Percentiles rank a stretch among this genome's conserved stretches.
These are phyloP conservation scores for Suhomyces sp. DNA, from an alignment of 805 yeast species.

Conservation along the genomic window DNA sequence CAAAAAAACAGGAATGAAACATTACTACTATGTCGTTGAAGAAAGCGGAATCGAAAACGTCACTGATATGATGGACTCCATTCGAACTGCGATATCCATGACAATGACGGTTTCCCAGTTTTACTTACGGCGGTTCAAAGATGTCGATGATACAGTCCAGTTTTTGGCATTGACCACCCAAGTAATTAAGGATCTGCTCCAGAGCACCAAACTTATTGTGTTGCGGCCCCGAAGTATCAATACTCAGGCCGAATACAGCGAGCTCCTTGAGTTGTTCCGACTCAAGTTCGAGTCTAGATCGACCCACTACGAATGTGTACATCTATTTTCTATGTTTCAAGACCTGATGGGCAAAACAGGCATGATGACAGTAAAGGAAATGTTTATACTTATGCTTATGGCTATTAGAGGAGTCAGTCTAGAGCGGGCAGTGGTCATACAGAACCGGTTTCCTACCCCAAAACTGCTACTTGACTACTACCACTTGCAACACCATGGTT, in stretches of 20 bases:
- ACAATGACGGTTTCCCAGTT: constrained; percentile 66
- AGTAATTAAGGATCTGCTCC: constrained; percentile 40
- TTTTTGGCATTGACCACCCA: constrained; percentile 52
- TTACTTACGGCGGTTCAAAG: constrained; percentile 62
- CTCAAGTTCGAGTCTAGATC: constrained; percentile 37
- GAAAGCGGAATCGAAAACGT: constrained; percentile 48
- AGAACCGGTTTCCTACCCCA: constrained; percentile 70
- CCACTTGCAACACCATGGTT: constrained; percentile 18
- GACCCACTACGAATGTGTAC: constrained; percentile 35
- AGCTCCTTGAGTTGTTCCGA: constrained; percentile 42
- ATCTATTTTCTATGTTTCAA: constrained; percentile 47
- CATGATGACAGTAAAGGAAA: constrained; percentile 68
- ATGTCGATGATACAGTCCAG: constrained; percentile 70
- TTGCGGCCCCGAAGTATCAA: constrained; percentile 49
- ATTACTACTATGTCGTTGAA: constrained; percentile 77
- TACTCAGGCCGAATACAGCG: constrained; percentile 50
- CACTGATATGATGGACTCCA: constrained; percentile 55
- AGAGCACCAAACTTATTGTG: constrained; percentile 36
- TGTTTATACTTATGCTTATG: constrained; percentile 74
- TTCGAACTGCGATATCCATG: constrained; percentile 73
- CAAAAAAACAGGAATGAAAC: constrained; percentile 60
- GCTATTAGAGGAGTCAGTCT: constrained; percentile 75
- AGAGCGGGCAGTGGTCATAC: constrained; percentile 82
- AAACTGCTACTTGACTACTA: constrained; percentile 51
- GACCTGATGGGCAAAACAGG: constrained; percentile 67